Evolutionary conservation across 1,139 yeast species (phyloP).

Genomic region (Arxiozyma slooffiae): DNA sequence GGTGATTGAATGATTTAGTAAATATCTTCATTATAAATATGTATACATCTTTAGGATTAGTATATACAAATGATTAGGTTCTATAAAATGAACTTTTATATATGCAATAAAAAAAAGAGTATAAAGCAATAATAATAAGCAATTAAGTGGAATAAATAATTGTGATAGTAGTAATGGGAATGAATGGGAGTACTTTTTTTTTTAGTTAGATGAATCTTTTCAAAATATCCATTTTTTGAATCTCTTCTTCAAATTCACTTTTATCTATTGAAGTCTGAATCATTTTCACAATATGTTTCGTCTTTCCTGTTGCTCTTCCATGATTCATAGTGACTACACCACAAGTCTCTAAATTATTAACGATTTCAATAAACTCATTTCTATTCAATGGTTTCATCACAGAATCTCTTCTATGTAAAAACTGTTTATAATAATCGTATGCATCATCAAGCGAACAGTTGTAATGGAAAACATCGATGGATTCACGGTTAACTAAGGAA

Average conservation of each 20-base stretch:
- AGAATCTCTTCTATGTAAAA: constrained; percentile 37
- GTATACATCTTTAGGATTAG: neutral
- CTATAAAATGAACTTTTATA: neutral
- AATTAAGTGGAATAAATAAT: no score
- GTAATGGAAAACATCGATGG: constrained; percentile 20
- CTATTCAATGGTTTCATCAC: constrained; percentile 44
- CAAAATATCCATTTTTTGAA: constrained; percentile 23
- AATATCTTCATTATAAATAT: neutral
- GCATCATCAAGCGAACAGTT: constrained; percentile 36
- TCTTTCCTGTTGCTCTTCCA: constrained; percentile 22
- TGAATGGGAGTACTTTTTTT: no score
- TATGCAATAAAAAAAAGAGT: neutral
- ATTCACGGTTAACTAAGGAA: constrained; percentile 47
- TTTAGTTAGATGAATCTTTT: constrained; percentile 9
- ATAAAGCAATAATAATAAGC: no score
- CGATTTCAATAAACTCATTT: constrained; percentile 72
- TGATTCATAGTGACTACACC: constrained; percentile 37
- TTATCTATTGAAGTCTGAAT: constrained; percentile 25
- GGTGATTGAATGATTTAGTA: neutral
- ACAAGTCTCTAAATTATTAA: constrained; percentile 62
- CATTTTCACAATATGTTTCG: constrained; percentile 20
- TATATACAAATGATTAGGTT: neutral
- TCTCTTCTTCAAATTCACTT: constrained; percentile 26
- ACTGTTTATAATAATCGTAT: constrained; percentile 45
- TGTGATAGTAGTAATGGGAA: neutral